phyloP scores from a whole-genome alignment of 306 rosid species.

The Arachis hypogaea region DNA sequence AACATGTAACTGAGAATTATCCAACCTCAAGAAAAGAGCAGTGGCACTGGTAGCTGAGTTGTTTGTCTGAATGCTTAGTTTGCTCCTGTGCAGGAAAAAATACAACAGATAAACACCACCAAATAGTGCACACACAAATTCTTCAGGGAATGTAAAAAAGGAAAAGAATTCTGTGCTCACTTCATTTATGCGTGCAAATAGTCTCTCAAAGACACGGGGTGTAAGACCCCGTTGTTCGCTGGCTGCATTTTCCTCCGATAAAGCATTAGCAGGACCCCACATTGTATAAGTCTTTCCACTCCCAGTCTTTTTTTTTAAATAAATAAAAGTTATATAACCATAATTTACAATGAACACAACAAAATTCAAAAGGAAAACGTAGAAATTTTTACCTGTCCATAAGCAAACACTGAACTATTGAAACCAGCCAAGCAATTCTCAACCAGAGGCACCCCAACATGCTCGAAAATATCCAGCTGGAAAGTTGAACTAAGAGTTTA shows the following conservation, averaged over 20 bases:
- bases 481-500: slow-evolving; percentile 34
- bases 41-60: slow-evolving; percentile 84
- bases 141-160: slow-evolving; percentile 4
- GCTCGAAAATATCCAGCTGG: slow-evolving; percentile 92
- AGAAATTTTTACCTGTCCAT: slow-evolving; percentile 71
- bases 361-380: neutral
- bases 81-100: slow-evolving; percentile 70
- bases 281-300: slow-evolving; percentile 98
- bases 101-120: slow-evolving; percentile 27
- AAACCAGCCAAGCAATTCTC: slow-evolving; percentile 97
- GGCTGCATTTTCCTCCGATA: slow-evolving; percentile 61
- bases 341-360: slow-evolving; percentile 27
- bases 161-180: slow-evolving; percentile 50
- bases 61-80: slow-evolving; percentile 80
- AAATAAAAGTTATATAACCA: neutral
- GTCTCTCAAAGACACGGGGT: slow-evolving; percentile 84
- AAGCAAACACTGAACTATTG: slow-evolving; percentile 97
- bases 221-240: slow-evolving; percentile 86
- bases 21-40: slow-evolving; percentile 96
- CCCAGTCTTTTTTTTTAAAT: slow-evolving; percentile 68
- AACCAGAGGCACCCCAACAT: slow-evolving; percentile 88
- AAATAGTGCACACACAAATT: slow-evolving; percentile 12
- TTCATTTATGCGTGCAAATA: slow-evolving; percentile 85
- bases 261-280: slow-evolving; percentile 99
- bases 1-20: slow-evolving; percentile 27